Percentiles rank a stretch among this genome's conserved stretches.
Conservation (phyloP, 345 rosid genomes). For the Eucalyptus erythrocorys region DNA sequence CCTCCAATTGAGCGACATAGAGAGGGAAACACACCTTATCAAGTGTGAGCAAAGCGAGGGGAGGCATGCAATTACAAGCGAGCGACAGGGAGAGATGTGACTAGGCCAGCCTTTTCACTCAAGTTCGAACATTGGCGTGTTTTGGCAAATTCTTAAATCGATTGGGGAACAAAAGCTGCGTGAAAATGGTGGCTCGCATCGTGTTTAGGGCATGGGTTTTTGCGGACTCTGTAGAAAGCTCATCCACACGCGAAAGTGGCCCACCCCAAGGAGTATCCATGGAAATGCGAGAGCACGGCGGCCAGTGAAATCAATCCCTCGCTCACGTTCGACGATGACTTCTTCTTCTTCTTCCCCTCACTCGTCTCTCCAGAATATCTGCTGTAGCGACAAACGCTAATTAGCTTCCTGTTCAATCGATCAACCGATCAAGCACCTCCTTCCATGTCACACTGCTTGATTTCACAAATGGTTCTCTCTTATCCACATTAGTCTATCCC, state of each 20-base stretch:
- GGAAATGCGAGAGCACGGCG: neutral
- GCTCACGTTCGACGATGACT: neutral
- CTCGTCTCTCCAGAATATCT: neutral
- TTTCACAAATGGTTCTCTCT: neutral
- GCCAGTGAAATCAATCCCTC: rapidly evolving
- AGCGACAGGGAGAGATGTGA: no score
- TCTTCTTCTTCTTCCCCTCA: neutral
- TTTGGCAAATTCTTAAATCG: neutral
- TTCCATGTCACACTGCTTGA: neutral
- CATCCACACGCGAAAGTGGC: no score
- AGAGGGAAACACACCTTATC: no score
- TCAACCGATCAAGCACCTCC: neutral
- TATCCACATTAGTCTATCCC: rapidly evolving
- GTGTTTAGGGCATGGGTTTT: neutral
- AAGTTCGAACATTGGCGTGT: neutral
- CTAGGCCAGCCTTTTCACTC: no score
- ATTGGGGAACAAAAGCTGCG: neutral
- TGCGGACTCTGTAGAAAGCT: neutral
- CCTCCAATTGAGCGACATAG: no score
- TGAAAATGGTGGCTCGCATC: neutral
- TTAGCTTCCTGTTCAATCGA: neutral
- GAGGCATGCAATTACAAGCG: no score
- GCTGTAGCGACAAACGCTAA: rapidly evolving
- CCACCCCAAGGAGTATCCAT: no score
- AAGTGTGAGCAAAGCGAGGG: no score